Evolutionary conservation across 139 green algal species (phyloP).

Genomic region (Picochlorum costavermella): DNA sequence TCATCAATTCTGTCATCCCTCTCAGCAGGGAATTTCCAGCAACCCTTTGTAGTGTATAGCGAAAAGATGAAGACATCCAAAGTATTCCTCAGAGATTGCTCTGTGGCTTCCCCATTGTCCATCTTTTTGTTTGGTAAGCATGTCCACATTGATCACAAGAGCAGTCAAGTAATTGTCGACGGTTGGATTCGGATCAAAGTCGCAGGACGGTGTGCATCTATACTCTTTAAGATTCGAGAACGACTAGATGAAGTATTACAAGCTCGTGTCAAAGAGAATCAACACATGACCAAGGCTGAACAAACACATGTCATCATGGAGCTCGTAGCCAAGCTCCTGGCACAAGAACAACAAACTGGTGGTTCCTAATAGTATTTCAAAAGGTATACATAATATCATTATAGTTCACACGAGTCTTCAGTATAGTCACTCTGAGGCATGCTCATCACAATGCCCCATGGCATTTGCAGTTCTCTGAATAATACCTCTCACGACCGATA

Average conservation of each 20-base stretch:
- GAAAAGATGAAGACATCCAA: slow-evolving; percentile 74
- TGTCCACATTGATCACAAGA: slow-evolving; percentile 54
- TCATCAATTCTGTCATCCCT: slow-evolving; percentile 42
- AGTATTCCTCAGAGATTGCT: slow-evolving; percentile 79
- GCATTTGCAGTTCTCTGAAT: not conserved
- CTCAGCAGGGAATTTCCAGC: slow-evolving; percentile 31
- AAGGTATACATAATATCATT: no score
- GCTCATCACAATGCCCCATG: no score
- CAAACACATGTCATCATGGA: no score
- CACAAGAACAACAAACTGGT: no score
- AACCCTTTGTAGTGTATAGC: slow-evolving; percentile 70
- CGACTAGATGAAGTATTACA: not conserved
- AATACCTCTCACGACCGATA: not conserved
- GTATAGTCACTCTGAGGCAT: no score
- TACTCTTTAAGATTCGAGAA: not conserved
- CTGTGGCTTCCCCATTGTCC: slow-evolving; percentile 55
- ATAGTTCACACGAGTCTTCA: no score
- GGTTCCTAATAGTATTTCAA: no score
- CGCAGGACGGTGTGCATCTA: slow-evolving; percentile 51
- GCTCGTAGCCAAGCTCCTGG: no score
- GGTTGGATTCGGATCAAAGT: slow-evolving; percentile 49
- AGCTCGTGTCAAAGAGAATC: no score
- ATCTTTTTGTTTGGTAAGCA: slow-evolving; percentile 81
- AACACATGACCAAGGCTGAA: no score
- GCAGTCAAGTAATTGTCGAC: slow-evolving; percentile 58